Evolutionary conservation across 768 basidiomycete genomes (phyloP), one percentile per base, ranked within the genome.

Genomic region (Naganishia randhawae): DNA sequence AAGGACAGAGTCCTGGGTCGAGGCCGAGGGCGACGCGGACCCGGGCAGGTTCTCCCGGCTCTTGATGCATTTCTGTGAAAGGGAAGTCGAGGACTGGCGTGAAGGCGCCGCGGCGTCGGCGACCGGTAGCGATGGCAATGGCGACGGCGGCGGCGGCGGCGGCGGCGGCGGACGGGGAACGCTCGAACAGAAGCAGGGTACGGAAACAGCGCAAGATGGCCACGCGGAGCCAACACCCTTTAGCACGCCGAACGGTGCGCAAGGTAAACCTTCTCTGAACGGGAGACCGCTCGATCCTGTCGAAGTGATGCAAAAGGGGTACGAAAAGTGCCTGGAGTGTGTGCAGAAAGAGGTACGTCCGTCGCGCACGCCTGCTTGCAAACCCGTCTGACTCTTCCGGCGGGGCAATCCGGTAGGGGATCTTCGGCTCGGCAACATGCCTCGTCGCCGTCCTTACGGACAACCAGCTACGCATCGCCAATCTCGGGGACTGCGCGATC

Each of bases 1-100:
- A 9, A 31, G 31, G 32, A 32, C 10, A n/a, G 45, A 42, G 63
- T 27, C 22, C 7, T 29, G 35, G 50, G 65, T 52, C 16, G 68
- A 63, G 25, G 68, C 51, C 13, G 55, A 69, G 22, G 54, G 41
- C 48, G 54, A 54, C 32, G 89, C 82, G 27, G 81, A 83, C 74
- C 81, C 82, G 0, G 81, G 82, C 0, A 73, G 81, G 54, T 83
- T 82, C 76, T 77, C 90, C 1, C 83, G 87, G 22, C 84, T 90
- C 37, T 83, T 95, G 33, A 95, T 95, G 88, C 91, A 94, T 76
- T 89, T 85, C 69, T 90, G 76, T 52, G 75, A 76, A 27, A 68
- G 63, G 9, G 76, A 79, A 71, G 70, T 76, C 1, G 67, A 63
- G 11, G 69, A 71, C 31, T 77, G 64, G 64, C 52, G 37, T 17